Evolutionary conservation across 1,284 basidiomycete genomes (phyloP).

Genomic region (Anthracocystis setariae): DNA sequence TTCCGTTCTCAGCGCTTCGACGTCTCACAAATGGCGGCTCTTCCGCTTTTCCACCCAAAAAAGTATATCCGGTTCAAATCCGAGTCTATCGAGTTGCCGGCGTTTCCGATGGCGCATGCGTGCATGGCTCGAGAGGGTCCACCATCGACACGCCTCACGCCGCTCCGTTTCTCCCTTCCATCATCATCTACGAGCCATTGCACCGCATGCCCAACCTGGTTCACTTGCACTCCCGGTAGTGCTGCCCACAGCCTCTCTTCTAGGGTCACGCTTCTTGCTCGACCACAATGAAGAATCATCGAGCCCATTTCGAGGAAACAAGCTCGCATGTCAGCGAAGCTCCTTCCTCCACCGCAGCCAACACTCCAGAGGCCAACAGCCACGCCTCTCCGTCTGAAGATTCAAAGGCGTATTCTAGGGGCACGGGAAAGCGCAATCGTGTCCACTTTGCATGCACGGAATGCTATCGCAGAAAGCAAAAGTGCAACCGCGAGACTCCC

Average conservation of each 20-base stretch:
- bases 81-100: neutral
- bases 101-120: neutral
- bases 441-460: conserved; percentile 65
- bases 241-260: neutral
- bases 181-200: no score
- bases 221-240: no score
- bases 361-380: conserved; percentile 23
- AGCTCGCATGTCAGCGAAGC: conserved; percentile 33
- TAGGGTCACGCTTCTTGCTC: neutral
- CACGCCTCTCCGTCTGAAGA: conserved; percentile 32
- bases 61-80: no score
- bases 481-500: conserved; percentile 62
- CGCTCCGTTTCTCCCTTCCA: neutral
- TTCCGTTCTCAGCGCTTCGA: neutral
- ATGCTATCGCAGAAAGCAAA: conserved; percentile 66
- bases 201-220: no score
- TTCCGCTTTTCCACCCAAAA: conserved; percentile 2
- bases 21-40: neutral
- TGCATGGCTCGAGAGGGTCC: neutral
- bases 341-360: conserved; percentile 29
- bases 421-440: conserved; percentile 51
- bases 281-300: conserved; percentile 22
- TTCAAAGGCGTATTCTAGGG: conserved; percentile 22
- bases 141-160: neutral
- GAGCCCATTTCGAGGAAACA: conserved; percentile 14